A percentile compares a stretch with the other conserved stretches of the same genome.
phyloP scores from a whole-genome alignment of 1,284 basidiomycete genomes.

The Cryptococcus wingfieldii region DNA sequence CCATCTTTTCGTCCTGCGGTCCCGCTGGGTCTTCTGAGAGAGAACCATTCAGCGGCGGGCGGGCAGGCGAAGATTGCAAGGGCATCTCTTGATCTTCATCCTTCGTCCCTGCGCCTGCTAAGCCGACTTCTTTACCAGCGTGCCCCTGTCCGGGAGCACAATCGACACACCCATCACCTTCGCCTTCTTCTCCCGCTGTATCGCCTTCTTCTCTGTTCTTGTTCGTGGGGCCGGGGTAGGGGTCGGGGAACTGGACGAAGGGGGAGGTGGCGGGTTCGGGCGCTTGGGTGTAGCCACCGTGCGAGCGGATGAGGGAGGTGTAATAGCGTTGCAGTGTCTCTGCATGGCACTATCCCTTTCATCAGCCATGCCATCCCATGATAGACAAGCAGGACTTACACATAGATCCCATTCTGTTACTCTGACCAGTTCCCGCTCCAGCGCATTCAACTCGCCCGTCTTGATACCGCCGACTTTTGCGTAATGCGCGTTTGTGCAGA shows the following conservation, averaged over 20 bases:
- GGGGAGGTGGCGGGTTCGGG: constrained; percentile 30
- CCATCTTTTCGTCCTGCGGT: constrained; percentile 7
- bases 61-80: constrained; percentile 1
- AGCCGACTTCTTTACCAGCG: not conserved
- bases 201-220: not conserved
- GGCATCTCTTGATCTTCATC: constrained; percentile 1
- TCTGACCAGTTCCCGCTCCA: constrained; percentile 85
- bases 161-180: constrained; percentile 6
- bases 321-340: constrained; percentile 49
- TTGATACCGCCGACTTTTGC: constrained; percentile 91
- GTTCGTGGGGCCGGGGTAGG: constrained; percentile 11
- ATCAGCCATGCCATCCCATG: not conserved
- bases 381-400: constrained; percentile 56
- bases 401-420: constrained; percentile 88
- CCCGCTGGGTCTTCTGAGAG: not conserved
- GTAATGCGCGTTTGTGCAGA: constrained; percentile 87
- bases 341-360: constrained; percentile 41
- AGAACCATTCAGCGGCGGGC: not conserved
- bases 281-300: constrained; percentile 44
- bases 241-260: constrained; percentile 39
- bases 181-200: constrained; percentile 7
- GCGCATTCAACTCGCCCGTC: constrained; percentile 78
- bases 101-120: not conserved
- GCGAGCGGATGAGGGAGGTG: constrained; percentile 48
- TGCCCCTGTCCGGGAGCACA: no score